A percentile compares a stretch with the other conserved stretches of the same genome.
Conservation (phyloP, 2,329 filamentous ascomycete genomes). For the Aspergillus tubingensis region DNA sequence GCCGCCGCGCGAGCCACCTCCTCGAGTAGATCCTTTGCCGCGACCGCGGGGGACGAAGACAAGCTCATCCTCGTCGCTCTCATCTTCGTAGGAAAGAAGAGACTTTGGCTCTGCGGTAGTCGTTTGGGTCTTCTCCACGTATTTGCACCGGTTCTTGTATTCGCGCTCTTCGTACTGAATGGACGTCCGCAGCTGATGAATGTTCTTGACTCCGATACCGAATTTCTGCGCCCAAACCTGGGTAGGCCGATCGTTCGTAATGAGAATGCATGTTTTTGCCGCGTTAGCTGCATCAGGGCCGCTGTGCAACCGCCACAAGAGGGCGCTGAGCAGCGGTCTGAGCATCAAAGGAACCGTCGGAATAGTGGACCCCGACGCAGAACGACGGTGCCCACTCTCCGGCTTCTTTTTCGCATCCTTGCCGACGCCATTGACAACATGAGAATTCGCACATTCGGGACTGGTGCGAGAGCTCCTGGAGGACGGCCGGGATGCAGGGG, state of each 20-base stretch:
- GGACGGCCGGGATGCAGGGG: conserved; percentile 46
- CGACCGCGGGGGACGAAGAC: conserved; percentile 49
- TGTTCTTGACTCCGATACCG: conserved; percentile 50
- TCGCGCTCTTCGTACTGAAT: conserved; percentile 51
- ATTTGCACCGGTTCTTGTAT: conserved; percentile 48
- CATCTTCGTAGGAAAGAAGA: conserved; percentile 50
- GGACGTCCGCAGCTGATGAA: conserved; percentile 50
- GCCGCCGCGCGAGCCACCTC: conserved; percentile 28
- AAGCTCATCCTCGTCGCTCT: conserved; percentile 51
- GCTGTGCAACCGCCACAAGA: conserved; percentile 49
- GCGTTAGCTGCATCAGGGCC: conserved; percentile 35
- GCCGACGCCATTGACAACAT: conserved; percentile 25
- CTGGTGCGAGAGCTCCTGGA: conserved; percentile 50
- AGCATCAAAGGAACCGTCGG: conserved; percentile 43
- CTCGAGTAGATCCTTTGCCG: conserved; percentile 36
- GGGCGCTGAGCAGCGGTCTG: conserved; percentile 47
- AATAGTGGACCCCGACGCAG: conserved; percentile 36
- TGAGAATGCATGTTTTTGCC: conserved; percentile 43
- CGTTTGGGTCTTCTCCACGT: conserved; percentile 46
- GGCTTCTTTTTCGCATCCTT: conserved; percentile 26
- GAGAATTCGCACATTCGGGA: conserved; percentile 41
- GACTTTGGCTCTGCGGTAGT: conserved; percentile 43
- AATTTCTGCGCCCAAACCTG: conserved; percentile 51
- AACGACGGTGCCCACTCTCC: conserved; percentile 33
- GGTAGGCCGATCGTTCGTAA: conserved; percentile 47